Conservation (phyloP, 176 grass and related monocot genomes). For the Cenchrus purpureus region DNA sequence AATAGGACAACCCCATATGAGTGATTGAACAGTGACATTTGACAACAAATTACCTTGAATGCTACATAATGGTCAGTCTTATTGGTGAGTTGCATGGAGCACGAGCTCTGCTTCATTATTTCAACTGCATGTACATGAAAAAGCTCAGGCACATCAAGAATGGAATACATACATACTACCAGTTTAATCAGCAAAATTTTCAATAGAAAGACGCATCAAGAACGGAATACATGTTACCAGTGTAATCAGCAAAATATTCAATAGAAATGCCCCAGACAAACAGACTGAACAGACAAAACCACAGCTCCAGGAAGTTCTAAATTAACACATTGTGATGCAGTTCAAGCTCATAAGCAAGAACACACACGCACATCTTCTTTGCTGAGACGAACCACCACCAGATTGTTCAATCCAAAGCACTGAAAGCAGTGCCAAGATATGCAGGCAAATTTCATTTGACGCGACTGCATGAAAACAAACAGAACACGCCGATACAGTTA, state of each 20-base stretch:
- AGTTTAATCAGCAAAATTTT: not conserved
- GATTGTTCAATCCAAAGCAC: not conserved
- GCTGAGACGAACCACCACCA: not conserved
- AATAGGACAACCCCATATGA: not conserved
- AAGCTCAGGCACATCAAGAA: constrained; percentile 20
- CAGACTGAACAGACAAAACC: not conserved
- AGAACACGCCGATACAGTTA: not conserved
- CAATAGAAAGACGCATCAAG: not conserved
- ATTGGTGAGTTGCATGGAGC: constrained; percentile 93
- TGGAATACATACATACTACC: not conserved
- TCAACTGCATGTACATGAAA: constrained; percentile 62
- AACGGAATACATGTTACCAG: not conserved
- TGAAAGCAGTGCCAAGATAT: not conserved
- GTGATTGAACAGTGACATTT: not conserved
- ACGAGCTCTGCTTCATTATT: constrained; percentile 92
- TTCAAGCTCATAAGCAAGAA: not conserved
- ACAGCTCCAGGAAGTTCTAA: not conserved
- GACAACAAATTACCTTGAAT: constrained; percentile 73
- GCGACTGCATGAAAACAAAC: not conserved
- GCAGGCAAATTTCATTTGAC: constrained; percentile 29
- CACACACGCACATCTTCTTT: not conserved
- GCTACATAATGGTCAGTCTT: constrained; percentile 94
- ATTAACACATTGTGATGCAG: not conserved
- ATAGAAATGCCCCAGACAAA: not conserved
- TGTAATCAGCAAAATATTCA: not conserved